A percentile compares a stretch with the other conserved stretches of the same genome.
Conservation (phyloP, 1,139 yeast genomes). For the Scheffersomyces illinoinensis region DNA sequence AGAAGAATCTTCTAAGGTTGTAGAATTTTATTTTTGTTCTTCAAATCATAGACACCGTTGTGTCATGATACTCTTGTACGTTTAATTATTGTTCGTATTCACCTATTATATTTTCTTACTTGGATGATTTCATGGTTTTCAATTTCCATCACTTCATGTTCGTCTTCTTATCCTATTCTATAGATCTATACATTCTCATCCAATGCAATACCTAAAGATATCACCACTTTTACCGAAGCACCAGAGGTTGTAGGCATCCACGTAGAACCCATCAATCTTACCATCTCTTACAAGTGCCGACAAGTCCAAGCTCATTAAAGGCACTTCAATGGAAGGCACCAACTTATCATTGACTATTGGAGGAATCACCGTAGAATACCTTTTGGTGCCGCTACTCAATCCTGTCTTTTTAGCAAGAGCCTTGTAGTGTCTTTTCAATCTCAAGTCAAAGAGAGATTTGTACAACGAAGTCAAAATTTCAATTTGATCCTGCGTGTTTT, state of each 20-base stretch:
- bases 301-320: constrained; percentile 36
- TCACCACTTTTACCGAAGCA: constrained; percentile 56
- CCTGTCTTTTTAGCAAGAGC: constrained; percentile 9
- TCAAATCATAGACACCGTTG: neutral
- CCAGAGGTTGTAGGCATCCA: constrained; percentile 47
- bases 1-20: neutral
- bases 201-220: constrained; percentile 27
- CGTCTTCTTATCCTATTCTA: neutral
- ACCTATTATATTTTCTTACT: too few relatives aligned
- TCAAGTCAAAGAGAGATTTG: constrained; percentile 35
- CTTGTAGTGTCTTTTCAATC: constrained; percentile 32
- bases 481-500: constrained; percentile 13
- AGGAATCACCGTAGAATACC: constrained; percentile 30
- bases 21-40: too few relatives aligned
- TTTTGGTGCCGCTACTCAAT: constrained; percentile 8
- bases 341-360: constrained; percentile 41
- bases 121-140: too few relatives aligned
- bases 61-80: neutral
- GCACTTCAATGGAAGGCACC: constrained; percentile 44
- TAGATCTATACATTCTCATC: neutral
- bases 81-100: too few relatives aligned
- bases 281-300: constrained; percentile 31
- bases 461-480: constrained; percentile 35
- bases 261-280: constrained; percentile 43
- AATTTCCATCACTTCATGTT: neutral